These are phyloP conservation scores for Alternaria metachromatica DNA, from an alignment of 2,329 filamentous ascomycete genomes.

Conservation along the genomic window DNA sequence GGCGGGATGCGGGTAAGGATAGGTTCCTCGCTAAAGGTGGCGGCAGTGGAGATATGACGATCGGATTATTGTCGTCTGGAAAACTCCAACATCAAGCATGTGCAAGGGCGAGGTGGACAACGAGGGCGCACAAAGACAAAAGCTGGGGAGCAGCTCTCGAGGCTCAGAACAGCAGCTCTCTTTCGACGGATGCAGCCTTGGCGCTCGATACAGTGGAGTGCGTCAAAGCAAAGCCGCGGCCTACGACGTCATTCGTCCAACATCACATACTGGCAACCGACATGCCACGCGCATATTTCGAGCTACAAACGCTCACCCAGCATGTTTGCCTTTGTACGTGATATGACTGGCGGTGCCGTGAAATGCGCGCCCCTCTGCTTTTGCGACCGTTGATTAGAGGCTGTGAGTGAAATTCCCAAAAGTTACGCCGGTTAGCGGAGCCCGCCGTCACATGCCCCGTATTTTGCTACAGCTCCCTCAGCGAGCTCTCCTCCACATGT, in stretches of 20 bases:
- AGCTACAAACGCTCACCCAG: not conserved
- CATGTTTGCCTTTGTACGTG: not conserved
- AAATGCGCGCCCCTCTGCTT: not conserved
- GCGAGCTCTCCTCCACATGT: constrained; percentile 20
- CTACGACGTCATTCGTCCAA: constrained; percentile 22
- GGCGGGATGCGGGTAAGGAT: constrained; percentile 18
- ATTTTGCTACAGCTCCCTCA: constrained; percentile 7
- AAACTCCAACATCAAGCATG: constrained; percentile 2
- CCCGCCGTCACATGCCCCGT: constrained; percentile 16
- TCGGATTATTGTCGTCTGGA: constrained; percentile 10
- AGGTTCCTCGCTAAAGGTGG: constrained; percentile 46
- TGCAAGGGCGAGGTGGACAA: not conserved
- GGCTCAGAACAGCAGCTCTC: constrained; percentile 4
- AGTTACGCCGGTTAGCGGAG: constrained; percentile 13
- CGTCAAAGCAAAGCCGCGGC: constrained; percentile 8
- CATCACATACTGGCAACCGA: not conserved
- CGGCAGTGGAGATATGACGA: constrained; percentile 36
- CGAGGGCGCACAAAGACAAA: constrained; percentile 13
- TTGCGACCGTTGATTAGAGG: not conserved
- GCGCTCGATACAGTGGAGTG: constrained; percentile 10
- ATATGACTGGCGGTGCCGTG: not conserved
- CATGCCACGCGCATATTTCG: not conserved
- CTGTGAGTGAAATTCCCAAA: constrained; percentile 4
- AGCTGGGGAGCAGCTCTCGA: constrained; percentile 9
- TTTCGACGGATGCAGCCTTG: constrained; percentile 11